A percentile compares a stretch with the other conserved stretches of the same genome.
Conservation (phyloP, 306 rosid genomes). For the Elaeagnus macrophylla region DNA sequence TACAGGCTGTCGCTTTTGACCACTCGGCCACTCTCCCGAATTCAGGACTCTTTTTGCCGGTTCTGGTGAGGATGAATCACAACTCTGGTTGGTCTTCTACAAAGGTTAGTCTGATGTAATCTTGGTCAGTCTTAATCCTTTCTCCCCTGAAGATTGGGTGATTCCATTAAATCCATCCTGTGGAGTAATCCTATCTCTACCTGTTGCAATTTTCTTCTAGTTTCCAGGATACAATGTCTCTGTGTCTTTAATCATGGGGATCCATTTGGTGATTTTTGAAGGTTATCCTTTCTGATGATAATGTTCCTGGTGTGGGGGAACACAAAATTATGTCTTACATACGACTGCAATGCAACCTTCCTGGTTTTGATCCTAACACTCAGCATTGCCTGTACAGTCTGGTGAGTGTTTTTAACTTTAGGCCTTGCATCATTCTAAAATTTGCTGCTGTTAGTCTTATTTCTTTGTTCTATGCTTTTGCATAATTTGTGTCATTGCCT, state of each 20-base stretch:
- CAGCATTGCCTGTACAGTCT: conserved; percentile 84
- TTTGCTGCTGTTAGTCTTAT: conserved; percentile 1
- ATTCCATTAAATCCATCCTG: no score
- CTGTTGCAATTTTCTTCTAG: conserved; percentile 34
- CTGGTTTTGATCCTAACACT: conserved; percentile 83
- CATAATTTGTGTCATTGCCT: neutral
- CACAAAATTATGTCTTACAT: conserved; percentile 89
- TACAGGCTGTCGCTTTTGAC: no score
- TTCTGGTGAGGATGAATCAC: conserved; percentile 75
- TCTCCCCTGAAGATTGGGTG: conserved; percentile 25
- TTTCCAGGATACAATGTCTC: conserved; percentile 43
- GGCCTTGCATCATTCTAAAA: conserved; percentile 4
- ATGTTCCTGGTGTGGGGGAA: conserved; percentile 94
- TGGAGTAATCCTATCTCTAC: conserved; percentile 37
- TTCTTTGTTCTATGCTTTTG: conserved; percentile 7
- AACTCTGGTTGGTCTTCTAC: conserved; percentile 68
- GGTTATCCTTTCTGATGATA: conserved; percentile 97
- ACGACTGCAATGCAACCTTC: conserved; percentile 65
- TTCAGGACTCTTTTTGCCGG: no score
- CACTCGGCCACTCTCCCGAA: no score
- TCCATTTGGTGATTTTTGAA: conserved; percentile 71
- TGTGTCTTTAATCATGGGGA: conserved; percentile 46
- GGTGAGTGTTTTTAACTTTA: conserved; percentile 44
- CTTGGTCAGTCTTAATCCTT: conserved; percentile 13
- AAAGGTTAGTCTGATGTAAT: conserved; percentile 51